Conservation (phyloP, 768 basidiomycete genomes). For the Rhizopogon sp. region DNA sequence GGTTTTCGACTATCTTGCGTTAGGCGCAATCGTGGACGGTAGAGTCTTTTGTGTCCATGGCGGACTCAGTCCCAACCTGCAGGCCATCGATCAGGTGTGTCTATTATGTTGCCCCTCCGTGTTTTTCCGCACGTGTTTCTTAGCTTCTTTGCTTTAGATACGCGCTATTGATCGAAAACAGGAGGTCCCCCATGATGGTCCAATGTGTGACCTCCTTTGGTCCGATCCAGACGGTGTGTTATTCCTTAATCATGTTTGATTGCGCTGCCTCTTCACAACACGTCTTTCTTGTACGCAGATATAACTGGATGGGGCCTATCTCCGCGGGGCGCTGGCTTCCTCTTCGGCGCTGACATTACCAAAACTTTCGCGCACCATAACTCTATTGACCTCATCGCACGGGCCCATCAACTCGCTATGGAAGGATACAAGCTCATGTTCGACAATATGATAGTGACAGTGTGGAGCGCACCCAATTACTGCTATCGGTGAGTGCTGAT, state of each 20-base stretch:
- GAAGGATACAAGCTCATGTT: slow-evolving; percentile 98
- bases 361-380: slow-evolving; percentile 89
- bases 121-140: slow-evolving; percentile 4
- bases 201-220: slow-evolving; percentile 99
- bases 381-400: slow-evolving; percentile 89
- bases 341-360: slow-evolving; percentile 91
- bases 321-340: slow-evolving; percentile 94
- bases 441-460: slow-evolving; percentile 90
- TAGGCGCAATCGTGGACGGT: slow-evolving; percentile 96
- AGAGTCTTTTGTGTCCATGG: slow-evolving; percentile 97
- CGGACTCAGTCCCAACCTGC: slow-evolving; percentile 86
- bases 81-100: slow-evolving; percentile 80
- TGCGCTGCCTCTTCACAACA: slow-evolving; percentile 7
- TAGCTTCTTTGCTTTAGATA: slow-evolving; percentile 47
- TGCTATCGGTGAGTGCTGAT: slow-evolving; percentile 76
- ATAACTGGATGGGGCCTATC: slow-evolving; percentile 95
- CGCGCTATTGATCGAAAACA: slow-evolving; percentile 93
- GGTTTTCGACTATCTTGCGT: slow-evolving; percentile 93
- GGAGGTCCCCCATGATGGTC: slow-evolving; percentile 97
- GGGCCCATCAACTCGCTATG: slow-evolving; percentile 98
- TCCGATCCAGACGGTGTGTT: slow-evolving; percentile 92
- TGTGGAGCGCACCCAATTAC: slow-evolving; percentile 98
- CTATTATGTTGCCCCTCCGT: slow-evolving; percentile 13
- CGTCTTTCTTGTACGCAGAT: slow-evolving; percentile 42
- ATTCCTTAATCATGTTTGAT: slow-evolving; percentile 1